Percentiles rank a stretch among this genome's conserved stretches.
phyloP scores from a whole-genome alignment of 1,139 yeast genomes.

The Trichomonascaceae sp. region DNA sequence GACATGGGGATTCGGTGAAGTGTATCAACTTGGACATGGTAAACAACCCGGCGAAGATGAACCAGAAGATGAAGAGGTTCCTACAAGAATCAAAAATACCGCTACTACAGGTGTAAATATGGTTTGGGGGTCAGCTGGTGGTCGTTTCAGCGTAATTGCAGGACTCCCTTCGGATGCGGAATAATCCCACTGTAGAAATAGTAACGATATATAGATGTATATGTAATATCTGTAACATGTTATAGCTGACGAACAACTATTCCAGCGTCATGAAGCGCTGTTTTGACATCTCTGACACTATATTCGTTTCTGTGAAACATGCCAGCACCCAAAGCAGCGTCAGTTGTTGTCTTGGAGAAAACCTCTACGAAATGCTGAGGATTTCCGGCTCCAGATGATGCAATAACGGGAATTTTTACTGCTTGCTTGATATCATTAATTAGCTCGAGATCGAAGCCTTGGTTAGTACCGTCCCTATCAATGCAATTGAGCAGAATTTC shows the following conservation, averaged over 20 bases:
- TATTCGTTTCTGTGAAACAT: slow-evolving; percentile 94
- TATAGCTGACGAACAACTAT: slow-evolving; percentile 36
- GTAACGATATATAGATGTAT: slow-evolving; percentile 1
- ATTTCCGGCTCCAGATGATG: slow-evolving; percentile 93
- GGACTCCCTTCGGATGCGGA: slow-evolving; percentile 41
- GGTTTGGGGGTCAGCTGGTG: slow-evolving; percentile 77
- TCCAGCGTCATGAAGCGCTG: slow-evolving; percentile 47
- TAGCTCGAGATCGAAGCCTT: slow-evolving; percentile 85
- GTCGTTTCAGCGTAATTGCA: slow-evolving; percentile 87
- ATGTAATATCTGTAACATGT: background rate
- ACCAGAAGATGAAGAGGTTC: slow-evolving; percentile 44
- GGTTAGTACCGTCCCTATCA: slow-evolving; percentile 92
- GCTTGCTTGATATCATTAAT: slow-evolving; percentile 68
- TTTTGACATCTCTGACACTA: slow-evolving; percentile 77
- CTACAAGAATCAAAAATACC: slow-evolving; percentile 74
- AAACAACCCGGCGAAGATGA: slow-evolving; percentile 72
- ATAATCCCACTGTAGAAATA: background rate
- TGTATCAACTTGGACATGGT: slow-evolving; percentile 93
- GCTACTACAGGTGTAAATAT: slow-evolving; percentile 81
- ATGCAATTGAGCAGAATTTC: slow-evolving; percentile 88
- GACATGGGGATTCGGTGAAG: slow-evolving; percentile 98
- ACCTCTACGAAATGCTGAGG: slow-evolving; percentile 89
- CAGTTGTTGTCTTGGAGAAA: slow-evolving; percentile 71
- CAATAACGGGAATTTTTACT: slow-evolving; percentile 86
- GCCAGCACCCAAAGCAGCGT: slow-evolving; percentile 98